Percentiles rank a stretch among this genome's conserved stretches.
phyloP scores from a whole-genome alignment of 2,329 filamentous ascomycete genomes.

The Bipolaris cookei region DNA sequence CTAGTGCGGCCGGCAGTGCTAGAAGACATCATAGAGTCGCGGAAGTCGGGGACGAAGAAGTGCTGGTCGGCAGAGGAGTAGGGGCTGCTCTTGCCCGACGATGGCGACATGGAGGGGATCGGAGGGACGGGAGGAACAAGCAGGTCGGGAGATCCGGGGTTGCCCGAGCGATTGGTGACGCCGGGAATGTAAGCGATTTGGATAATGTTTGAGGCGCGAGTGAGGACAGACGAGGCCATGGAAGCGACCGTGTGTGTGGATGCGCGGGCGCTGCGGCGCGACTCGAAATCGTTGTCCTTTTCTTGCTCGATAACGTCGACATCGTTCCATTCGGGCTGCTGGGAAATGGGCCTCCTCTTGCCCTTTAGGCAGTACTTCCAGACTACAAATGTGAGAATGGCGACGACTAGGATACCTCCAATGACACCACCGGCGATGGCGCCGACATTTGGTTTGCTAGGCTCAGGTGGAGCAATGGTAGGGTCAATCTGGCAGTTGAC shows the following conservation, averaged over 20 bases:
- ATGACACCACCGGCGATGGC: constrained; percentile 92
- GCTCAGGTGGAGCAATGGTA: constrained; percentile 33
- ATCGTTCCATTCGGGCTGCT: constrained; percentile 63
- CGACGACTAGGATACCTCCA: constrained; percentile 78
- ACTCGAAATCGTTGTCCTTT: constrained; percentile 62
- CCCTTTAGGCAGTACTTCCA: constrained; percentile 89
- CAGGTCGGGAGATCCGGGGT: constrained; percentile 78
- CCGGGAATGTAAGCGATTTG: constrained; percentile 99
- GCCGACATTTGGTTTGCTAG: constrained; percentile 68
- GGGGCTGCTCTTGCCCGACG: constrained; percentile 65
- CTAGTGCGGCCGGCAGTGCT: constrained; percentile 64
- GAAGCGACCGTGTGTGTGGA: constrained; percentile 88
- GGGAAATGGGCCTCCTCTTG: constrained; percentile 65
- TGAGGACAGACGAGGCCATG: constrained; percentile 93
- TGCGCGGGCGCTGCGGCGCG: constrained; percentile 67
- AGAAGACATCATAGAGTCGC: constrained; percentile 88
- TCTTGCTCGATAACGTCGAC: constrained; percentile 63
- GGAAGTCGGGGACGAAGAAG: constrained; percentile 91
- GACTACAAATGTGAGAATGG: constrained; percentile 76
- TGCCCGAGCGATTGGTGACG: constrained; percentile 87
- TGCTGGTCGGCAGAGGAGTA: constrained; percentile 73
- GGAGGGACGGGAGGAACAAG: constrained; percentile 93
- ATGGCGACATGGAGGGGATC: constrained; percentile 68
- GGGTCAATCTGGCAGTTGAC: constrained; percentile 59
- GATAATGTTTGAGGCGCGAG: constrained; percentile 96